These are phyloP conservation scores for Podaxis rugospora DNA, from an alignment of 768 basidiomycete genomes.

Conservation along the genomic window DNA sequence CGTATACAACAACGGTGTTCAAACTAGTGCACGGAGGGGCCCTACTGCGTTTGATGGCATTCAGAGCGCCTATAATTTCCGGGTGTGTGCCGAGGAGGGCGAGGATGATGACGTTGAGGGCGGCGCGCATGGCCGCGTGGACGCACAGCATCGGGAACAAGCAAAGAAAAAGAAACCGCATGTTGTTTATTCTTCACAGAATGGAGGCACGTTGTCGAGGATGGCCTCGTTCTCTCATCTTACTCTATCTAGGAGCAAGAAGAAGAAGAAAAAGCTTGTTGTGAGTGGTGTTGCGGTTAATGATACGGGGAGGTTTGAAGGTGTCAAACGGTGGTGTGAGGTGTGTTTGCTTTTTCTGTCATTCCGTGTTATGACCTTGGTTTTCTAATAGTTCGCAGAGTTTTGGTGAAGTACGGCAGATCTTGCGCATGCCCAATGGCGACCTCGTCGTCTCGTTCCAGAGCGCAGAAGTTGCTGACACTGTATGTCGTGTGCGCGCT, in stretches of 20 bases:
- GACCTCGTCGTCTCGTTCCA: constrained; percentile 77
- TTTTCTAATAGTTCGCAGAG: constrained; percentile 33
- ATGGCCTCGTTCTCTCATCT: constrained; percentile 18
- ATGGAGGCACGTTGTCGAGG: constrained; percentile 21
- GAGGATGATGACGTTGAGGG: not conserved
- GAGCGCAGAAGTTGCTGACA: constrained; percentile 75
- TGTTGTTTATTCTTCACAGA: constrained; percentile 30
- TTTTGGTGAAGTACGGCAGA: constrained; percentile 74
- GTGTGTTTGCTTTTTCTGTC: constrained; percentile 29
- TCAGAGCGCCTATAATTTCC: not conserved
- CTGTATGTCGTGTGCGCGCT: constrained; percentile 76
- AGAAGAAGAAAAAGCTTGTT: constrained; percentile 62
- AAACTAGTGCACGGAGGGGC: not conserved
- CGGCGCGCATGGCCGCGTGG: not conserved
- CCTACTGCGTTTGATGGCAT: constrained; percentile 3
- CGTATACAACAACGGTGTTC: not conserved
- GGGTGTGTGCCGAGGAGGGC: not conserved
- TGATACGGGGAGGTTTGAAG: constrained; percentile 63
- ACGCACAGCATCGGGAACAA: not conserved
- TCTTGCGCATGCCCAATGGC: constrained; percentile 69
- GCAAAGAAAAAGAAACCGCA: constrained; percentile 22
- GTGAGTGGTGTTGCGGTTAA: constrained; percentile 62
- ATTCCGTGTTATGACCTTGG: not conserved
- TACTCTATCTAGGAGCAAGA: constrained; percentile 25
- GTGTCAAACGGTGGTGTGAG: constrained; percentile 72